A percentile compares a stretch with the other conserved stretches of the same genome.
These are phyloP conservation scores for Fusarium marasasianum DNA, from an alignment of 2,329 filamentous ascomycete species.

Conservation along the genomic window DNA sequence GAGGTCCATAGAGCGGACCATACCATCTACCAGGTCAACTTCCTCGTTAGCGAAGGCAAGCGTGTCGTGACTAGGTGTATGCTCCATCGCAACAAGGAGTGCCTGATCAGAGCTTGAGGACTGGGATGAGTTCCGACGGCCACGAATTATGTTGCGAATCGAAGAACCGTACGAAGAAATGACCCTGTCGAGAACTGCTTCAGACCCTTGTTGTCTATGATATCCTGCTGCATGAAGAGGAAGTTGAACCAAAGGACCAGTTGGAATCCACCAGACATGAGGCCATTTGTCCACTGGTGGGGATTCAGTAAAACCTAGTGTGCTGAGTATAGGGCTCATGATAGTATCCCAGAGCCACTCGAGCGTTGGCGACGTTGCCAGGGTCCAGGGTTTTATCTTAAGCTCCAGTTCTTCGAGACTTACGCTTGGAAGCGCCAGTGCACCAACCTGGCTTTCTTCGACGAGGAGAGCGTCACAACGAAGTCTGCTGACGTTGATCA, in stretches of 20 bases:
- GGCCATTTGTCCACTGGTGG: neutral
- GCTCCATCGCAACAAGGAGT: neutral
- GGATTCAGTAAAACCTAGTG: neutral
- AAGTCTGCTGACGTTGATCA: neutral
- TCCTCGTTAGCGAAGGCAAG: neutral
- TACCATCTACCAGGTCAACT: fast-evolving
- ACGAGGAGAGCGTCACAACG: neutral
- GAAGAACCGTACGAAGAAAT: neutral
- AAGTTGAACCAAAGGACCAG: neutral
- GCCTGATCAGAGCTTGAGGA: neutral
- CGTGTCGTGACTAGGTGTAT: neutral
- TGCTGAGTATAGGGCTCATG: neutral
- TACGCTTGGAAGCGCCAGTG: neutral
- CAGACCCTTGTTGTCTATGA: neutral
- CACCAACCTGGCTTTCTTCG: neutral
- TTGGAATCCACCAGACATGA: neutral
- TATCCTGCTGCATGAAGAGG: neutral
- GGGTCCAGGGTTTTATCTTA: neutral
- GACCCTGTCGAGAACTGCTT: fast-evolving
- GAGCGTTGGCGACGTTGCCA: neutral
- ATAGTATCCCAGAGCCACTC: neutral
- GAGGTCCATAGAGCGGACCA: neutral
- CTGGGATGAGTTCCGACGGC: neutral
- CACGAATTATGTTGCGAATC: neutral
- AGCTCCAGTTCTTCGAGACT: neutral